Evolutionary conservation across 139 green algal genomes (phyloP).

Genomic region (Prasinococcaceae sp.): DNA sequence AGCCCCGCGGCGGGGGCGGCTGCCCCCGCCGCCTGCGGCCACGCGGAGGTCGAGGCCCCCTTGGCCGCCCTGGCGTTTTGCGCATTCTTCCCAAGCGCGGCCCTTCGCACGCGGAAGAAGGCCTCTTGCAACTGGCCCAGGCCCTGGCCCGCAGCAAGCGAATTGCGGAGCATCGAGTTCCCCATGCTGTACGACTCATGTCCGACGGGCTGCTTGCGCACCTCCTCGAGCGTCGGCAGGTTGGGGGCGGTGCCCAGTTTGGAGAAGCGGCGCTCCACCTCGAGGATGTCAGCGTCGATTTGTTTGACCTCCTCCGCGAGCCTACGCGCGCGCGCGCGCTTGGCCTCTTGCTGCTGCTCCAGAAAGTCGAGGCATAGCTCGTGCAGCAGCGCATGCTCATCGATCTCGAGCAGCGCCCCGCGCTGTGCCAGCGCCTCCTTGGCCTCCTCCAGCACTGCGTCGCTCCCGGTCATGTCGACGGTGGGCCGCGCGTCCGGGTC

Average conservation of each 20-base stretch:
- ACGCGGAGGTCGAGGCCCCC: no score
- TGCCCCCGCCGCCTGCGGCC: no score
- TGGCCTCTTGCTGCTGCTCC: constrained; percentile 2
- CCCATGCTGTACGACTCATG: no score
- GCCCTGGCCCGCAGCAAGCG: no score
- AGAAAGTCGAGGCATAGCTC: constrained; percentile 20
- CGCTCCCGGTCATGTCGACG: not conserved
- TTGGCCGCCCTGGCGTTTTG: no score
- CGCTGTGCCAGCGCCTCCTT: constrained; percentile 9
- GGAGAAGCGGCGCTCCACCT: constrained; percentile 4
- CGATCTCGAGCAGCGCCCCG: constrained; percentile 11
- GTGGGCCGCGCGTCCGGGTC: constrained; percentile 11
- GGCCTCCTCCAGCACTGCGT: constrained; percentile 12
- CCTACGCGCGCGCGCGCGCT: not conserved
- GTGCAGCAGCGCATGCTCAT: constrained; percentile 12
- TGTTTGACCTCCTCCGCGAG: constrained; percentile 1
- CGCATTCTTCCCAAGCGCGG: no score
- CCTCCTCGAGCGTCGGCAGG: not conserved
- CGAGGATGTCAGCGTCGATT: constrained; percentile 11
- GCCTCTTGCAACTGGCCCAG: no score
- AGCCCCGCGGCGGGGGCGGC: no score
- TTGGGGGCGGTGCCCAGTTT: not conserved
- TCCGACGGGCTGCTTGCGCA: no score
- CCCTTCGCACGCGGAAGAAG: no score
- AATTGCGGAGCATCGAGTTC: no score